Percentiles rank a stretch among this genome's conserved stretches.
Conservation (phyloP, 495 filamentous ascomycete genomes). For the Tirmania nivea region DNA sequence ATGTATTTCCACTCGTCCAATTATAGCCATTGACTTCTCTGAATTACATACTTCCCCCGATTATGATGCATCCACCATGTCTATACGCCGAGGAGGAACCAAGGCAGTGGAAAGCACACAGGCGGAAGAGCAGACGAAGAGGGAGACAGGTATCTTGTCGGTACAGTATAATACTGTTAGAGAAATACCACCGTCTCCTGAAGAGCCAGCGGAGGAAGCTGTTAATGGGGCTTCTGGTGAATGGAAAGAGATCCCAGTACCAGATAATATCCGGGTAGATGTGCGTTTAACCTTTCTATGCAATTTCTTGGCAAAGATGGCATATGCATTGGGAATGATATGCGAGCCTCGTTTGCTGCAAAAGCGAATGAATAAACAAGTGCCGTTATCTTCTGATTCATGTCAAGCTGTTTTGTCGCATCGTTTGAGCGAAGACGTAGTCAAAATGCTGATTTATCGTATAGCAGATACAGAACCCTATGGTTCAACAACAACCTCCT, state of each 20-base stretch:
- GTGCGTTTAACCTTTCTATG: background rate
- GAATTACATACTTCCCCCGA: conserved; percentile 11
- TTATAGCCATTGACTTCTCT: conserved; percentile 16
- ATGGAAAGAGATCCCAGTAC: background rate
- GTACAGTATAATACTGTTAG: conserved; percentile 14
- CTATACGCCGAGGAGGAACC: conserved; percentile 15
- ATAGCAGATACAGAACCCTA: background rate
- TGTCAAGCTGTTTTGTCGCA: too few relatives aligned
- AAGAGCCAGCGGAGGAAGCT: conserved; percentile 7
- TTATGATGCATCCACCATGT: conserved; percentile 7
- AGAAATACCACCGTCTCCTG: conserved; percentile 17
- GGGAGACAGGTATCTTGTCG: conserved; percentile 14
- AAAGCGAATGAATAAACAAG: too few relatives aligned
- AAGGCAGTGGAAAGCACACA: conserved; percentile 14
- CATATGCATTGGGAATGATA: too few relatives aligned
- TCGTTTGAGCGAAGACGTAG: too few relatives aligned
- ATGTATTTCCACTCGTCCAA: background rate
- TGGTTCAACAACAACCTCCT: background rate
- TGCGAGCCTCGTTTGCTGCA: too few relatives aligned
- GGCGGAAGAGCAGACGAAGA: conserved; percentile 15
- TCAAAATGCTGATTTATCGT: background rate
- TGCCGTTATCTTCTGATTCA: too few relatives aligned
- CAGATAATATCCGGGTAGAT: background rate
- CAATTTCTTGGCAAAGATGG: background rate
- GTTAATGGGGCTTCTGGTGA: background rate